Base-by-base conservation (phyloP, 2,329 filamentous ascomycete genomes). In the Alternaria novae-zelandiae region DNA sequence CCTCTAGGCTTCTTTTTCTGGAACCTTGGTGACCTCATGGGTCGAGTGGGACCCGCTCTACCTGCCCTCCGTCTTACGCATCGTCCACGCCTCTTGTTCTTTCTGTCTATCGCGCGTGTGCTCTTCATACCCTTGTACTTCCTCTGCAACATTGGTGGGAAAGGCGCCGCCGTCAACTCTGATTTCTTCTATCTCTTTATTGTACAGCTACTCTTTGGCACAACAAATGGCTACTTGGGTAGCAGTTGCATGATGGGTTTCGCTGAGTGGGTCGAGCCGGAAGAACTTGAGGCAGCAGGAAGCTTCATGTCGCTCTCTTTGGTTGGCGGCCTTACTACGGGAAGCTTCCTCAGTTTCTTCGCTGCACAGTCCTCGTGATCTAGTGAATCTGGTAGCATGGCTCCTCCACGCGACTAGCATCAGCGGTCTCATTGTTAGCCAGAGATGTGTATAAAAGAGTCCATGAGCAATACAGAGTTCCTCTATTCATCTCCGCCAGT, bases 281-380 rank as follows among this genome's bases (percentile, higher is more conserved):
- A 90, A 10, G 95, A 99, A 83, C 86, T 91, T 32, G 94, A 97
- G 82, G 94, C 93, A 6, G 90, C 94, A 0, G 96, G 95, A 50
- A 93, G 91, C 1, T 98, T 98, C 78, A 98, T 99, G 96, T 91
- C 92, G 4, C 80, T 97, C 67, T 93, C 91, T 78, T 87, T 98
- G n/a, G 92, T 97, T 17, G 88, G 87, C 6, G 96, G 96, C 0
- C 81, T 98, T 80, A 88, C 93, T 2, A 85, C 86, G 23, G 96
- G 96, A n/a, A 98, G 95, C 81, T 80, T 98, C 72, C 79, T 96
- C 77, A 98, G 94, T 78, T 99, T 98, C 80, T 85, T 89, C 10
- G 88, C 88, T 66, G 86, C 90, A 2, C 59, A 62, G 26, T 57
- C 62, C 25, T 62, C 54, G 20, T 65, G 45, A 58, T 32, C 13